Evolutionary conservation across 306 rosid genomes (phyloP), one percentile per base, ranked within the genome.

Genomic region (Quercus alba): DNA sequence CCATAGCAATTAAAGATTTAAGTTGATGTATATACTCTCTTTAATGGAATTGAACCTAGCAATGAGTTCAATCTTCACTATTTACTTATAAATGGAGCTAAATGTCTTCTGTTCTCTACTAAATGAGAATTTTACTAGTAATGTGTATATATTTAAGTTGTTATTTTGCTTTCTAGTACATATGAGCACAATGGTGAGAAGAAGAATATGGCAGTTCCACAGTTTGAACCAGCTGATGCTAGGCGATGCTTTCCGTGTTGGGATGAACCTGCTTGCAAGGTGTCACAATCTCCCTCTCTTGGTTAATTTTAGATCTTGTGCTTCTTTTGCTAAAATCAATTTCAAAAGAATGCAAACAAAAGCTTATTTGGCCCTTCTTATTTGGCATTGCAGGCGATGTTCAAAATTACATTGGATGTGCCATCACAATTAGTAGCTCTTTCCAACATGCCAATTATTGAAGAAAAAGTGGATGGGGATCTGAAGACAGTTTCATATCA

Each of bases 181-280:
- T 95, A 86, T 57, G 96, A 90, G 82, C 89, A 90, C 72, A 85
- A 85, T 33, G 94, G 99, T 21, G 95, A 88, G 88, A 86, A 88
- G 91, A 93, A 90, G 84, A 95, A 93, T 67, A 91, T 93, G 99
- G 99, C 98, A 49, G 97, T 93, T 80, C 91, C 98, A 17, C 99
- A 93, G 86, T 95, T 95, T 89, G 98, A 95, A 82, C 97, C 98
- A 11, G 97, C 89, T 84, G 97, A 95, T 93, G 99, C 99, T 56
- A 90, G 99, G 82, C 82, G 93, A 75, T 95, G 99, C 86, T 95
- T 95, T 85, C 99, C 98, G 11, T 95, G 99, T 85, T 95, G 99
- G 99, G 99, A 95, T 81, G 99, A 95, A 82, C 99, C 99, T 67
- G 97, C 97, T 72, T 91, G 87, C 87, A 95, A 95, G 99, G 99